Evolutionary conservation across 2,329 filamentous ascomycete genomes (phyloP).

Genomic region (Sarocladium oryzae): DNA sequence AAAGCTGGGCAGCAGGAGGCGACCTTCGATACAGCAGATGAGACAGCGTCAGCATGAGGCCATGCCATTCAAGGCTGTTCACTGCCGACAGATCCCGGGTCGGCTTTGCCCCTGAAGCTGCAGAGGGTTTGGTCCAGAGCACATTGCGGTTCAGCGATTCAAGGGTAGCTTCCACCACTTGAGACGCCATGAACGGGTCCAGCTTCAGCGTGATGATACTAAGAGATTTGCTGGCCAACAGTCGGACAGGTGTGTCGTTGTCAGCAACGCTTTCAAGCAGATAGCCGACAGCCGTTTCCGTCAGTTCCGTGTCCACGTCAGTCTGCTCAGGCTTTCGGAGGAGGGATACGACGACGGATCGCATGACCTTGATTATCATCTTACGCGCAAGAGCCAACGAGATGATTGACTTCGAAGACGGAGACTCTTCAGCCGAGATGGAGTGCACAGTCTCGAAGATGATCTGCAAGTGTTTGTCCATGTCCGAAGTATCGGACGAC

Average conservation of each 20-base stretch:
- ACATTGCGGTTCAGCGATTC: conserved; percentile 58
- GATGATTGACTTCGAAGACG: conserved; percentile 47
- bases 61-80: conserved; percentile 84
- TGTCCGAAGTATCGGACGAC: conserved; percentile 67
- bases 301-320: conserved; percentile 42
- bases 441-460: conserved; percentile 61
- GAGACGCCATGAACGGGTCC: conserved; percentile 70
- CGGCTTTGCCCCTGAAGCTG: conserved; percentile 24
- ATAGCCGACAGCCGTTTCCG: conserved; percentile 78
- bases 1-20: conserved; percentile 62
- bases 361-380: conserved; percentile 75
- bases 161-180: conserved; percentile 83
- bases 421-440: conserved; percentile 45
- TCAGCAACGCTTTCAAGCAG: conserved; percentile 74
- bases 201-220: conserved; percentile 80
- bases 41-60: conserved; percentile 77
- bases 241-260: conserved; percentile 82
- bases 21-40: conserved; percentile 83
- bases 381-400: conserved; percentile 77
- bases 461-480: conserved; percentile 56
- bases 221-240: conserved; percentile 87
- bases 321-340: conserved; percentile 44
- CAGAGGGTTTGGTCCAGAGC: conserved; percentile 40
- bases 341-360: conserved; percentile 63
- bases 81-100: conserved; percentile 64